phyloP scores from a whole-genome alignment of 1,139 yeast genomes.

The Magnusiomyces tetraspermus region DNA sequence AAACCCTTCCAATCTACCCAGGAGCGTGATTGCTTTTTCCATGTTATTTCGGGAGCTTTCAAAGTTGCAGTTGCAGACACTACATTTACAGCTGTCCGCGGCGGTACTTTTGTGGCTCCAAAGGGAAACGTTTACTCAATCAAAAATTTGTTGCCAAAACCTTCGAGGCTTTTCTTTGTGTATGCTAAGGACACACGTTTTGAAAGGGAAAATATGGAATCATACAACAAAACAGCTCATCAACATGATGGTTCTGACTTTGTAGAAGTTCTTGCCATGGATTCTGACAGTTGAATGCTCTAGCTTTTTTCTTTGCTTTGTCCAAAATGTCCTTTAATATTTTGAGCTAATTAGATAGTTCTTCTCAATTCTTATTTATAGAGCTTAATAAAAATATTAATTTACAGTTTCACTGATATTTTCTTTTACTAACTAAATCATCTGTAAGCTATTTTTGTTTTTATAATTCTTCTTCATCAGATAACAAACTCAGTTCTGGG shows the following conservation, averaged over 20 bases:
- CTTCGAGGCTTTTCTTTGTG: slow-evolving; percentile 64
- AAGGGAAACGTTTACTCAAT: slow-evolving; percentile 61
- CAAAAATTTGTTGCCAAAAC: slow-evolving; percentile 40
- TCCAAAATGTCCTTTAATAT: too few relatives aligned
- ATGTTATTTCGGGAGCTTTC: slow-evolving; percentile 59
- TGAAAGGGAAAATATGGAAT: slow-evolving; percentile 7
- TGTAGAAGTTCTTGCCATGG: too few relatives aligned
- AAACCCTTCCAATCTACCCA: slow-evolving; percentile 58
- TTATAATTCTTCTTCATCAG: slow-evolving; percentile 24
- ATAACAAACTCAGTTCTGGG: slow-evolving; percentile 25
- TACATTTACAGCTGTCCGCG: slow-evolving; percentile 54
- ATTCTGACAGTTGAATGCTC: too few relatives aligned
- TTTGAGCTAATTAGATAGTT: too few relatives aligned
- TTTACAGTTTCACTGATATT: too few relatives aligned
- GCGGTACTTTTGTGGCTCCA: slow-evolving; percentile 78
- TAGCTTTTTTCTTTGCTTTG: too few relatives aligned
- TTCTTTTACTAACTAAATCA: not conserved
- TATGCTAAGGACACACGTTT: slow-evolving; percentile 44
- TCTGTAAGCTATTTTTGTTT: not conserved
- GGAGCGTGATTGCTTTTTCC: slow-evolving; percentile 63
- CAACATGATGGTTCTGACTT: not conserved
- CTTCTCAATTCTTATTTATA: too few relatives aligned
- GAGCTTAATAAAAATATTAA: too few relatives aligned
- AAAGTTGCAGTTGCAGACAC: slow-evolving; percentile 58
- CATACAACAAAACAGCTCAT: not conserved